phyloP scores from a whole-genome alignment of 2,329 filamentous ascomycete species.

The Sphaerulina musiva region DNA sequence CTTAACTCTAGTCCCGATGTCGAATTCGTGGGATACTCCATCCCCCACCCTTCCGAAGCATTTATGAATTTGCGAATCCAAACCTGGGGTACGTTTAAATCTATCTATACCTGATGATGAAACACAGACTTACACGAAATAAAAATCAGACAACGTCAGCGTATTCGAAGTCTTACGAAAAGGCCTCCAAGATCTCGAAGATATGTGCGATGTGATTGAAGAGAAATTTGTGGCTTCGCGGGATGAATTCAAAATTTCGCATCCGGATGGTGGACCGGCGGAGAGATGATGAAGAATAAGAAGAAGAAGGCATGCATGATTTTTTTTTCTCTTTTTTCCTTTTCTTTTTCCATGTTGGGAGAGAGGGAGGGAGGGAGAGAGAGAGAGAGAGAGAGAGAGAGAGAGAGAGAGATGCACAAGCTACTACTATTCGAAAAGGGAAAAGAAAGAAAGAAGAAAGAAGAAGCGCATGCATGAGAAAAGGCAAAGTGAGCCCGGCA shows the following conservation, averaged over 20 bases:
- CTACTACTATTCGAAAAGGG: neutral
- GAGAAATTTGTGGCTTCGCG: constrained; percentile 73
- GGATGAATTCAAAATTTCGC: constrained; percentile 50
- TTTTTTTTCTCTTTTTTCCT: too few species aligned
- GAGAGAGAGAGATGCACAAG: constrained; percentile 15
- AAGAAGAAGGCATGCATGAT: constrained; percentile 43
- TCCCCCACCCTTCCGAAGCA: constrained; percentile 88
- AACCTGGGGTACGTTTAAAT: constrained; percentile 71
- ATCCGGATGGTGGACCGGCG: constrained; percentile 23
- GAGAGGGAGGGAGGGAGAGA: too few species aligned
- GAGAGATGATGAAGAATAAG: constrained; percentile 7
- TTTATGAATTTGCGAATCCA: constrained; percentile 98
- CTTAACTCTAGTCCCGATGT: constrained; percentile 66
- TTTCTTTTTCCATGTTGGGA: too few species aligned
- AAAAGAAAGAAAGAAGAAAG: neutral
- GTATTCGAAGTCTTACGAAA: constrained; percentile 85
- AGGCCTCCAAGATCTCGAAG: constrained; percentile 79
- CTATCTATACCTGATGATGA: neutral
- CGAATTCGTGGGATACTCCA: constrained; percentile 96
- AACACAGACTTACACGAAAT: neutral
- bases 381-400: too few species aligned
- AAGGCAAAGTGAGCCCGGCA: too few species aligned
- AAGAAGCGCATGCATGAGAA: neutral
- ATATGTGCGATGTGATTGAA: constrained; percentile 87
- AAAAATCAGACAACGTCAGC: constrained; percentile 60